phyloP scores from a whole-genome alignment of 164 flowering plant species.

The Vitis amurensis region DNA sequence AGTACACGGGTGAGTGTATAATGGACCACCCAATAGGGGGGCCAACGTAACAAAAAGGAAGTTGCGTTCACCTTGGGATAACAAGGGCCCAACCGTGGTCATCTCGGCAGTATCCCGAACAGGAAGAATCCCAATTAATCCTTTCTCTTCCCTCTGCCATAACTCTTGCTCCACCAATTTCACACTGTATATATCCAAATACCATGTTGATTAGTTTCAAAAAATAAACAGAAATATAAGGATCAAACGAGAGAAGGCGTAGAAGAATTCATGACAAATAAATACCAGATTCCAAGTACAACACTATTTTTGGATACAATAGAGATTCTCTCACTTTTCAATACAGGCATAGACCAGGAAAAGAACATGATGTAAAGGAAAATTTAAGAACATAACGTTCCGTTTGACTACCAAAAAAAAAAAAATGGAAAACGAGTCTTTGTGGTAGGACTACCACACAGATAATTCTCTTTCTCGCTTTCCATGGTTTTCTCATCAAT shows the following conservation, averaged over 20 bases:
- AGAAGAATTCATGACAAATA: no score
- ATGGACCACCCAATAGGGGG: no score
- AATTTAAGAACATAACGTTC: background rate
- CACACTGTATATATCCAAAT: slow-evolving; percentile 48
- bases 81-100: slow-evolving; percentile 38
- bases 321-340: no score
- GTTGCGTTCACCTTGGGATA: slow-evolving; percentile 52
- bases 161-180: slow-evolving; percentile 98
- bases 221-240: background rate
- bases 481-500: no score
- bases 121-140: slow-evolving; percentile 90
- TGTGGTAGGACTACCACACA: no score
- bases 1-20: no score
- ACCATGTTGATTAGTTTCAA: background rate
- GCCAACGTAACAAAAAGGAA: background rate
- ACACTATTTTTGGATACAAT: no score
- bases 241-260: background rate
- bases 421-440: background rate
- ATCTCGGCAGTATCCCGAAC: slow-evolving; percentile 82
- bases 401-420: background rate
- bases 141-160: slow-evolving; percentile 99
- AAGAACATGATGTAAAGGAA: background rate
- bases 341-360: no score
- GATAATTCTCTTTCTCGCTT: no score
- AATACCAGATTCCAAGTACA: no score